phyloP scores from a whole-genome alignment of 2,329 filamentous ascomycete species.

The Fusarium beomiforme region DNA sequence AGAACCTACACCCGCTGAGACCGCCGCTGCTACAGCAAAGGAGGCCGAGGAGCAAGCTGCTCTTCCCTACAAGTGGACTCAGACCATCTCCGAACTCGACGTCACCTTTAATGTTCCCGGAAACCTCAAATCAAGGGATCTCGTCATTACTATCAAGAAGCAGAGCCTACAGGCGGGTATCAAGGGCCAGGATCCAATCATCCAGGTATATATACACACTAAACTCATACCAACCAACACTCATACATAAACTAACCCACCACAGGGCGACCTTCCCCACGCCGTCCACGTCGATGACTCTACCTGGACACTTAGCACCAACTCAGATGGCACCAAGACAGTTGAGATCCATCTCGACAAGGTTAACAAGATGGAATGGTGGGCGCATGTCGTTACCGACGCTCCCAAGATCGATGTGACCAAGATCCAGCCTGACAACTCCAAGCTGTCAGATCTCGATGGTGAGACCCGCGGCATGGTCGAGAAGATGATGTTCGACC shows the following conservation, averaged over 20 bases:
- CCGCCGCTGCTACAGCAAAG: constrained; percentile 70
- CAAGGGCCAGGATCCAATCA: constrained; percentile 87
- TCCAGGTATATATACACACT: constrained; percentile 68
- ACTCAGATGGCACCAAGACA: constrained; percentile 72
- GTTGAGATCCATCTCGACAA: constrained; percentile 93
- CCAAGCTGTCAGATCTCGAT: constrained; percentile 90
- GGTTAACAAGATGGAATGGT: constrained; percentile 97
- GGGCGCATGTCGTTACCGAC: constrained; percentile 86
- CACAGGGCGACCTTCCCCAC: constrained; percentile 85
- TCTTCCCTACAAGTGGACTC: constrained; percentile 96
- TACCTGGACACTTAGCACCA: constrained; percentile 88
- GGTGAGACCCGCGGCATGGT: constrained; percentile 97
- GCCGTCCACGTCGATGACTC: constrained; percentile 84
- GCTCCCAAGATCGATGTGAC: constrained; percentile 94
- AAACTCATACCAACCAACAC: background rate
- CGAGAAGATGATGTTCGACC: constrained; percentile 99
- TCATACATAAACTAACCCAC: background rate
- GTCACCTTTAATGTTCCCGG: constrained; percentile 80
- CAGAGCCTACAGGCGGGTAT: constrained; percentile 80
- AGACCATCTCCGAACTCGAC: constrained; percentile 90
- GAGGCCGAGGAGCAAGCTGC: constrained; percentile 89
- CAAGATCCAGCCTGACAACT: constrained; percentile 94
- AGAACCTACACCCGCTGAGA: constrained; percentile 66
- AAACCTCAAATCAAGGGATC: constrained; percentile 84
- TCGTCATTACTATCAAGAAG: constrained; percentile 86